Base-by-base conservation (phyloP, 2,329 filamentous ascomycete species). In the Cucurbitaria berberidis region DNA sequence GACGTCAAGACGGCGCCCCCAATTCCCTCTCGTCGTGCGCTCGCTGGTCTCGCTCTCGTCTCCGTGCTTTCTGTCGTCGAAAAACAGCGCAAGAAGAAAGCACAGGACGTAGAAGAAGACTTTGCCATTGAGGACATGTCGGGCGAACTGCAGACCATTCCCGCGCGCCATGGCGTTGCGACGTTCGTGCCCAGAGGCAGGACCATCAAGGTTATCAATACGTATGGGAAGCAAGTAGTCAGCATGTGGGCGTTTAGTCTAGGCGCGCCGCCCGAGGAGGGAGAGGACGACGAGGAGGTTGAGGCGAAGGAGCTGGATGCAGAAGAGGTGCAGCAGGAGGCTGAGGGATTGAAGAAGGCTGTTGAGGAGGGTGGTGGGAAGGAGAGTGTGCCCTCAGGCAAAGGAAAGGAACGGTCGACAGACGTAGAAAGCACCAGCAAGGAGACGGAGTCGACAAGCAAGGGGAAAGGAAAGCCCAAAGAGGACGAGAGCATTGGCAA, bases 161-260 rank as follows among this genome's bases (percentile, higher is more conserved):
- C 78, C 10, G 80, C 80, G 18, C 73, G 78, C 45, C 78, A 81
- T 70, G 79, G 79, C 57, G 78, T 78, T 7, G 80, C 80, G 10
- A 81, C 80, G 1, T 81, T 80, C 51, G 79, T 82, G 51, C 79
- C 80, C 4, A 72, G 76, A 19, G 79, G 78, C 18, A 72, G 78
- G 49, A 76, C 73, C 2, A 80, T 82, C 67, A 81, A 81, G 63
- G 78, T 82, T 36, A 75, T 81, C 51, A 81, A 81, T 51, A 80
- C 77, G 0, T 80, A 79, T 53, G 80, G 79, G n/a, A 77, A 76
- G 40, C 80, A 82, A 66, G 76, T 80, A 9, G 73, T 81, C 21
- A 79, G 79, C 51, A 79, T 77, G 21, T 82, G 80, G 80, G 80
- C 78, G 0, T 81, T 82, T 59, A 77, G 77, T 1, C 59, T 82